Percentiles rank a stretch among this genome's conserved stretches.
Conservation (phyloP, 2,329 filamentous ascomycete genomes). For the Fusarium sp. region DNA sequence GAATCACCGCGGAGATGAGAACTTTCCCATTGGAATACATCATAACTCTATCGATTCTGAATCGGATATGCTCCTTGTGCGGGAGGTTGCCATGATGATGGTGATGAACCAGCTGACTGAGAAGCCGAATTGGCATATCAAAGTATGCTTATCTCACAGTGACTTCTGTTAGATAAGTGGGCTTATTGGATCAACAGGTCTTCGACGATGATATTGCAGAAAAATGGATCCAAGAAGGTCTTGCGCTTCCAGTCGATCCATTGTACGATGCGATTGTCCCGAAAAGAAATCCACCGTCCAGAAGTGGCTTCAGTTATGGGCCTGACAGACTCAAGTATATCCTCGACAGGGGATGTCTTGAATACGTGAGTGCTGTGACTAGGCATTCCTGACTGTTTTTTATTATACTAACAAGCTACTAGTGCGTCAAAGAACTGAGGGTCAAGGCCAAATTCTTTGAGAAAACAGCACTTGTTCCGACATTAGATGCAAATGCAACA, state of each 20-base stretch:
- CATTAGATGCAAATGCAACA: slow-evolving; percentile 38
- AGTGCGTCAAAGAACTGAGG: slow-evolving; percentile 57
- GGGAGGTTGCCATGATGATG: slow-evolving; percentile 47
- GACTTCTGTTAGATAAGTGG: accelerated
- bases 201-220: slow-evolving; percentile 19
- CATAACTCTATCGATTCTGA: accelerated
- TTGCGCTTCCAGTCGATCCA: slow-evolving; percentile 17
- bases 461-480: slow-evolving; percentile 53
- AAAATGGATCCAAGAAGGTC: slow-evolving; percentile 35
- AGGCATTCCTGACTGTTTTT: too few relatives aligned
- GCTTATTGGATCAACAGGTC: not conserved
- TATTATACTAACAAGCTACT: not conserved
- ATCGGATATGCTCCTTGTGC: slow-evolving; percentile 19
- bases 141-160: slow-evolving; percentile 4
- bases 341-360: slow-evolving; percentile 27
- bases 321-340: slow-evolving; percentile 19
- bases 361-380: slow-evolving; percentile 21
- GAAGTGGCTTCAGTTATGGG: too few relatives aligned
- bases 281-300: accelerated
- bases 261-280: slow-evolving; percentile 22
- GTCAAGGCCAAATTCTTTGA: slow-evolving; percentile 61
- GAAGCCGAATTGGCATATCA: slow-evolving; percentile 46
- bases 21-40: not conserved
- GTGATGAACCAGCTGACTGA: slow-evolving; percentile 48
- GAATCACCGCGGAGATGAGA: not conserved